These are phyloP conservation scores for Globisporangium perplexum DNA, from an alignment of 352 stramenopile genomes.

Conservation along the genomic window DNA sequence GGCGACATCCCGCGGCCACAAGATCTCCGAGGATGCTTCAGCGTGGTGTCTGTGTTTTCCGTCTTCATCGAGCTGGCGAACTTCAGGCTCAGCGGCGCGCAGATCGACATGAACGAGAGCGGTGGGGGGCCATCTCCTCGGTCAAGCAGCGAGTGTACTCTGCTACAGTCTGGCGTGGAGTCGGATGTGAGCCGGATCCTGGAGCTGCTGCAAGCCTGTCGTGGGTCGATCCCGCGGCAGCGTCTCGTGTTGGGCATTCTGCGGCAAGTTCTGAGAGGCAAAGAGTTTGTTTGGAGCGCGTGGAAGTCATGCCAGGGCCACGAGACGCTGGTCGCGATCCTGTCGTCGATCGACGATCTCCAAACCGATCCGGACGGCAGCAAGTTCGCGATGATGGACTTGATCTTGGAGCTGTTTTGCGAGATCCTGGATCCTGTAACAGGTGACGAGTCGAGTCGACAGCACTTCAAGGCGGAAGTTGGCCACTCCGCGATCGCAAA, in stretches of 20 bases:
- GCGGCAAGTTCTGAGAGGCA: constrained; percentile 39
- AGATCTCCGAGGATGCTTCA: constrained; percentile 12
- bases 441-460: constrained; percentile 18
- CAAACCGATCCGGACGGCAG: constrained; percentile 11
- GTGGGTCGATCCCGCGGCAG: constrained; percentile 25
- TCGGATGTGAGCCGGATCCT: constrained; percentile 53
- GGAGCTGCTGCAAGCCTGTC: constrained; percentile 39
- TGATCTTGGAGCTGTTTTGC: constrained; percentile 41
- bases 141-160: constrained; percentile 7
- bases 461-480: constrained; percentile 36
- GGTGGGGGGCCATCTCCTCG: constrained; percentile 1
- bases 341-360: constrained; percentile 45
- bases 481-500: constrained; percentile 48
- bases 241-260: constrained; percentile 34
- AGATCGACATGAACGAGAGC: not conserved
- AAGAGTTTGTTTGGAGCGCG: constrained; percentile 26
- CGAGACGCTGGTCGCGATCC: constrained; percentile 48
- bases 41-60: constrained; percentile 24
- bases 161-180: constrained; percentile 46
- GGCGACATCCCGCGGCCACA: constrained; percentile 8
- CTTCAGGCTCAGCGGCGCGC: constrained; percentile 7
- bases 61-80: constrained; percentile 35
- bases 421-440: constrained; percentile 33
- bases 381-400: constrained; percentile 39
- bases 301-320: constrained; percentile 54